phyloP scores from a whole-genome alignment of 2,329 filamentous ascomycete genomes.

The Oidium heveae region DNA sequence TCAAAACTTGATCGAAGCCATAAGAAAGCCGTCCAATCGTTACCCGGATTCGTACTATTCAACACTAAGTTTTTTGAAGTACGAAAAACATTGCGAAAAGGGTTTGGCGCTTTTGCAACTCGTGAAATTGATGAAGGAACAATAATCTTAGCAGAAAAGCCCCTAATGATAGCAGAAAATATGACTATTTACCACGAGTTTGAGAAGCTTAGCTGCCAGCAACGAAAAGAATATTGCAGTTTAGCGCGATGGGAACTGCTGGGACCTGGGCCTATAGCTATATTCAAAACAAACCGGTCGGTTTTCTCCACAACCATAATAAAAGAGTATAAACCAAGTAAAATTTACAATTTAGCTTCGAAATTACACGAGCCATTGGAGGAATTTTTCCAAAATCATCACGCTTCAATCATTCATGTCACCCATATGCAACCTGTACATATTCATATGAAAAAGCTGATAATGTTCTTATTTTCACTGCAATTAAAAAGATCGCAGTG shows the following conservation, averaged over 20 bases:
- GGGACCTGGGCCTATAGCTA: slow-evolving; percentile 4
- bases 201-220: slow-evolving; percentile 5
- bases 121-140: slow-evolving; percentile 9
- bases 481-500: slow-evolving; percentile 15
- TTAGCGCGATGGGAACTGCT: slow-evolving; percentile 5
- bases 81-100: slow-evolving; percentile 8
- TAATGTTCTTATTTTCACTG: slow-evolving; percentile 18
- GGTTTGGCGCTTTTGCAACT: slow-evolving; percentile 11
- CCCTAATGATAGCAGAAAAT: slow-evolving; percentile 7
- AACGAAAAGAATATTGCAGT: slow-evolving; percentile 6
- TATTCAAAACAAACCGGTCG: slow-evolving; percentile 13
- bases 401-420: slow-evolving; percentile 33
- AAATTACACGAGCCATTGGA: slow-evolving; percentile 1
- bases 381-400: slow-evolving; percentile 26
- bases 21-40: background rate
- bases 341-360: slow-evolving; percentile 4
- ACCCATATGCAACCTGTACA: slow-evolving; percentile 18
- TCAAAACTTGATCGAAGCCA: background rate
- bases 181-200: slow-evolving; percentile 5
- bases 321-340: background rate
- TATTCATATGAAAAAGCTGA: slow-evolving; percentile 14
- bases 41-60: slow-evolving; percentile 3
- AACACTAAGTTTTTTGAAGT: slow-evolving; percentile 11
- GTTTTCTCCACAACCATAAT: background rate
- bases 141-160: slow-evolving; percentile 9